Percentiles rank a stretch among this genome's conserved stretches.
These are phyloP conservation scores for Ashbya aceris DNA, from an alignment of 1,139 yeast species.

Conservation along the genomic window DNA sequence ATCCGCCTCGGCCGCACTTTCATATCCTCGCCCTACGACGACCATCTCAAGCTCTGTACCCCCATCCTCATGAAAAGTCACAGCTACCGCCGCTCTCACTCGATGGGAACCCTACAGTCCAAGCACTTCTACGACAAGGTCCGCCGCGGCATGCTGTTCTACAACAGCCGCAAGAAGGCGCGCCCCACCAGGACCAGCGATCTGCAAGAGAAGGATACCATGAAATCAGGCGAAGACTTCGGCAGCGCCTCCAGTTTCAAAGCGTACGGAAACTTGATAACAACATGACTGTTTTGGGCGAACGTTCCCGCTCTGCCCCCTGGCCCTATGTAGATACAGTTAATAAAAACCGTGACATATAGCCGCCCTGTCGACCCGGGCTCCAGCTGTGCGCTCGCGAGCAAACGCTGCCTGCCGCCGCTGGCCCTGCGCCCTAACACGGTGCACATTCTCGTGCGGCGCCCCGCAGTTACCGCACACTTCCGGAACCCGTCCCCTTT, in stretches of 20 bases:
- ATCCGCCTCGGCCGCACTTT: background rate
- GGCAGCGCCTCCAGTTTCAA: background rate
- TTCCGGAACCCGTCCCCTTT: no score
- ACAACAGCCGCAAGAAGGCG: background rate
- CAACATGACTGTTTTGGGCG: background rate
- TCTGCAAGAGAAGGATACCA: background rate
- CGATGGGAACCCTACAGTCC: background rate
- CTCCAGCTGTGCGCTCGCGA: no score
- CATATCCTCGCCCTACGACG: background rate
- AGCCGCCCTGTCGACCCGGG: no score
- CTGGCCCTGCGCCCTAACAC: no score
- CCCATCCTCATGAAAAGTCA: background rate
- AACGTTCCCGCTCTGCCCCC: no score
- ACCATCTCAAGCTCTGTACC: background rate
- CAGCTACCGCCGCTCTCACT: constrained; percentile 1
- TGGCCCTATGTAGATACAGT: no score
- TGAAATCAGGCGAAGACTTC: background rate
- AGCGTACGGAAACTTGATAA: background rate
- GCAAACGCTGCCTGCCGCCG: no score
- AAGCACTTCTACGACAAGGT: constrained; percentile 1
- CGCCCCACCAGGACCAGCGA: background rate
- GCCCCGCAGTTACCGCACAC: no score
- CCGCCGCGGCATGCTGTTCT: background rate
- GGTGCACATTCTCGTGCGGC: no score
- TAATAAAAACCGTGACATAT: no score